Evolutionary conservation across 768 basidiomycete species (phyloP), one percentile per base, ranked within the genome.

Genomic region (Coprinopsis sp.): DNA sequence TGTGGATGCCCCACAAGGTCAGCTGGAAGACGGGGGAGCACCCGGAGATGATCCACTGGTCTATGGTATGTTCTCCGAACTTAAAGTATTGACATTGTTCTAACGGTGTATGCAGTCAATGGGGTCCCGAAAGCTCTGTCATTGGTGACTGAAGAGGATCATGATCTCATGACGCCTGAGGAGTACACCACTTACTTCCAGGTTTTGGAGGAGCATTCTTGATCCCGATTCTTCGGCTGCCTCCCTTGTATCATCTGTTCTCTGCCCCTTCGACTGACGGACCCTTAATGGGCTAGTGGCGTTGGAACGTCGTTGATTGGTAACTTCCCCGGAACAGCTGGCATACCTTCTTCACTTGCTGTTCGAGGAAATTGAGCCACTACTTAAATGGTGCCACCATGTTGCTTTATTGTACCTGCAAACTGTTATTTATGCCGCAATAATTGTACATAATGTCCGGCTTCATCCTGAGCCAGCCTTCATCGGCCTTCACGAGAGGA

Each of bases 91-190:
- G 16, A 31, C 25, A 1, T 21, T 22, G 16, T 38, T 4, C 37
- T 47, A 31, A 31, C n/a, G n/a, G 8, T 5, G 11, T 21, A 11
- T 5, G 18, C 19, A 90, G 92, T 97, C 21, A 83, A 84, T 50
- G 91, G 92, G 12, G 67, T 72, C 31, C 73, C 80, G 16, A 81
- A 88, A 55, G 74, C 79, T 6, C 85, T 88, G 56, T 87, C 83
- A 3, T 73, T 84, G 51, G 80, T 98, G 33, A 94, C 89, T 2
- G 93, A 96, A 56, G 94, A 92, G 54, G 86, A 94, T 60, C 86
- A 92, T 57, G 93, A 92, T 37, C 59, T 83, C 55, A 96, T 96
- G 93, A 90, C 89, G 3, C 84, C 89, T 2, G 93, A 94, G 46
- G 93, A 96, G 64, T 95, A 95, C 60, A 81, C 83, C 24, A 79